These are phyloP conservation scores for Hypoxylon sp. DNA, from an alignment of 2,329 filamentous ascomycete species.

Conservation along the genomic window DNA sequence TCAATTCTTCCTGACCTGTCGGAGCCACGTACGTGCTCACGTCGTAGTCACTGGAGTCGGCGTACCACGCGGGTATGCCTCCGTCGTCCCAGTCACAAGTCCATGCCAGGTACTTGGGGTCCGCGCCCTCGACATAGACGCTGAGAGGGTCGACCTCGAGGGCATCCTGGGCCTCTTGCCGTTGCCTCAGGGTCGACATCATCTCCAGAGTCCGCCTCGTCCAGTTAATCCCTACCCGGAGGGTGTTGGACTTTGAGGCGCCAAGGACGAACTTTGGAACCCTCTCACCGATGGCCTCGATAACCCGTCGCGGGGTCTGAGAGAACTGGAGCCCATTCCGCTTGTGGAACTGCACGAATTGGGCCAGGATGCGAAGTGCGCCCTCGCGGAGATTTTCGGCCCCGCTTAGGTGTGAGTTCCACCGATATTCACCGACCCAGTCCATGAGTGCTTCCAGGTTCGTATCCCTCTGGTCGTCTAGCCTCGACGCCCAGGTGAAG, in stretches of 20 bases:
- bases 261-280: not conserved
- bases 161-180: not conserved
- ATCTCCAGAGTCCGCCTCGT: too few relatives aligned
- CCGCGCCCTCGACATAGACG: not conserved
- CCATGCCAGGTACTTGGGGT: slow-evolving; percentile 7
- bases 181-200: not conserved
- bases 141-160: not conserved
- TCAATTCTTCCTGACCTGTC: not conserved
- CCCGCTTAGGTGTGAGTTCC: not conserved
- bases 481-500: slow-evolving; percentile 15
- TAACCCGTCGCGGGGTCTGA: not conserved
- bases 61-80: not conserved
- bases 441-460: not conserved
- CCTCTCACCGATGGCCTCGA: not conserved
- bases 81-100: not conserved
- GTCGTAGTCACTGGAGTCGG: not conserved
- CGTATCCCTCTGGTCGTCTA: slow-evolving; percentile 5
- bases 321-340: not conserved
- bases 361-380: not conserved
- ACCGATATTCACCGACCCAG: not conserved
- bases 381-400: not conserved
- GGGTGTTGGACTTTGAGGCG: too few relatives aligned
- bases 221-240: too few relatives aligned
- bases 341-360: not conserved
- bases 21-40: not conserved